These are phyloP conservation scores for Eutrema japonicum DNA, from an alignment of 345 rosid species.

Conservation along the genomic window DNA sequence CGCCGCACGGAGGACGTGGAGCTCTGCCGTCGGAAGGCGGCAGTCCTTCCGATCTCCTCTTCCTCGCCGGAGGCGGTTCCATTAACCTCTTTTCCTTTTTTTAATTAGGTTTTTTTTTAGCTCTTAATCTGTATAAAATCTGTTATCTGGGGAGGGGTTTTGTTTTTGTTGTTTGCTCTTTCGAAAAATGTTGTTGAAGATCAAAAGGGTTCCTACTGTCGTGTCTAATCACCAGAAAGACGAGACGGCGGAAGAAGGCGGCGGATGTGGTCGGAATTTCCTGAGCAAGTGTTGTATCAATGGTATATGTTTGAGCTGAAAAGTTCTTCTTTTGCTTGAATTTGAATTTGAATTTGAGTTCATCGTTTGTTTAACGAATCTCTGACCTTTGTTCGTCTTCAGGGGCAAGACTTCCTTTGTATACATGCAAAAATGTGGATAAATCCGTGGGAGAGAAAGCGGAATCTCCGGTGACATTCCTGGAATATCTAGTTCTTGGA, in stretches of 20 bases:
- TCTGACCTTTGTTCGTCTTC: not conserved
- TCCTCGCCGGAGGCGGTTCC: conserved; percentile 95
- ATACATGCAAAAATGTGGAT: conserved; percentile 62
- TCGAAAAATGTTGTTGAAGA: conserved; percentile 56
- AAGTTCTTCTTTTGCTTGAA: not conserved
- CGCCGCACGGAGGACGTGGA: conserved; percentile 99
- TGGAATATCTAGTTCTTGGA: conserved; percentile 78
- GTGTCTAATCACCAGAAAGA: conserved; percentile 86
- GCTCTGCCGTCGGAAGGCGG: conserved; percentile 99
- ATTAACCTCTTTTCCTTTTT: not conserved
- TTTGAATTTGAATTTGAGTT: not conserved
- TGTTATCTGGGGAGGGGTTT: conserved; percentile 3
- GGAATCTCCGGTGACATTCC: conserved; percentile 67
- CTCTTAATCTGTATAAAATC: conserved; percentile 2
- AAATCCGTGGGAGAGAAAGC: conserved; percentile 37
- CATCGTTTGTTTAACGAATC: conserved; percentile 1
- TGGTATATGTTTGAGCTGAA: conserved; percentile 47
- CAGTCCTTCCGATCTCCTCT: conserved; percentile 99
- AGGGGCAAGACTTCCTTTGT: conserved; percentile 83
- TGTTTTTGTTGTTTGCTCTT: not conserved
- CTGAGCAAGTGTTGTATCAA: conserved; percentile 68
- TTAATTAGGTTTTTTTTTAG: not conserved
- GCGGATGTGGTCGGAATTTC: conserved; percentile 86
- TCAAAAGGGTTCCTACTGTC: conserved; percentile 88
- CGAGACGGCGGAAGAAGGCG: conserved; percentile 59